Evolutionary conservation across 768 basidiomycete species (phyloP).

Genomic region (Mycena pura): DNA sequence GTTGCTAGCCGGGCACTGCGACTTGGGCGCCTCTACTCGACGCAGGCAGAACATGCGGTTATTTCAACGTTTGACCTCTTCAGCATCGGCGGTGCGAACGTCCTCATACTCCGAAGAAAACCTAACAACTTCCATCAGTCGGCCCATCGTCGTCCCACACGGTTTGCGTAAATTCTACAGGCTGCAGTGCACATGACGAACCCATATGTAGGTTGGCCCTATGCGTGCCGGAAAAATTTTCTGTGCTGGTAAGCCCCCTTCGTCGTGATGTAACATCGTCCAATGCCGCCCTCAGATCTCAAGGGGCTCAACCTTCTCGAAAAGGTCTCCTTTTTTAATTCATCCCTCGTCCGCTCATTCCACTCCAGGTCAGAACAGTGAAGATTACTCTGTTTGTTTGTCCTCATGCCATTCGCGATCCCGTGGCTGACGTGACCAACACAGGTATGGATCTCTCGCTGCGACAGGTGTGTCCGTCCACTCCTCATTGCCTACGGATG

Average conservation of each 20-base stretch:
- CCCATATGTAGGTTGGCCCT: constrained; percentile 47
- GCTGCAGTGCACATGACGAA: not conserved
- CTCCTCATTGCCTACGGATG: constrained; percentile 7
- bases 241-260: constrained; percentile 11
- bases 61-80: constrained; percentile 94
- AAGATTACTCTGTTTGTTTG: constrained; percentile 78
- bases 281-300: constrained; percentile 52
- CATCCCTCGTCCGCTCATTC: not conserved
- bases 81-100: constrained; percentile 84
- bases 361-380: constrained; percentile 68
- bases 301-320: constrained; percentile 71
- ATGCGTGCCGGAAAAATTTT: constrained; percentile 95
- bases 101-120: not conserved
- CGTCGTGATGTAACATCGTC: not conserved
- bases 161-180: not conserved
- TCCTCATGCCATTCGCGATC: not conserved
- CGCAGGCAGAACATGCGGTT: constrained; percentile 76
- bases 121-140: constrained; percentile 35
- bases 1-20: too few relatives aligned
- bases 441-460: constrained; percentile 89
- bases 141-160: constrained; percentile 62
- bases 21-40: constrained; percentile 2
- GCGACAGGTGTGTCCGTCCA: constrained; percentile 71
- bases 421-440: constrained; percentile 3
- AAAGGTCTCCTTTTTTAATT: constrained; percentile 51